phyloP scores from a whole-genome alignment of 805 yeast genomes.

The Kluyveromyces lactis region DNA sequence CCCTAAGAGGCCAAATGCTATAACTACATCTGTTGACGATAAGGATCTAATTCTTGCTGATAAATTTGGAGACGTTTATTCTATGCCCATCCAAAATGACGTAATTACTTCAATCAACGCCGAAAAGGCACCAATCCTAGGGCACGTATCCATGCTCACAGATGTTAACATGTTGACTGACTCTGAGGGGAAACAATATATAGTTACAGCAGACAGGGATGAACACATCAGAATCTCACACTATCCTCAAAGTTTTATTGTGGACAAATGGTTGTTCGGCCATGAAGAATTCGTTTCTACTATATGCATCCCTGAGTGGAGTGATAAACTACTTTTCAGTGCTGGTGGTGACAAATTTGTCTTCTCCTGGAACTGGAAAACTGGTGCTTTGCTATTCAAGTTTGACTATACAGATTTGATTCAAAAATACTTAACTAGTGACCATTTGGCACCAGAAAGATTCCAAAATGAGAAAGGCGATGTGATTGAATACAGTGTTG shows the following conservation, averaged over 20 bases:
- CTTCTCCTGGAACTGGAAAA: slow-evolving; percentile 72
- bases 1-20: slow-evolving; percentile 89
- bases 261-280: slow-evolving; percentile 80
- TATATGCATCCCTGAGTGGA: slow-evolving; percentile 47
- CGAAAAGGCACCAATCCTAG: slow-evolving; percentile 64
- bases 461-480: slow-evolving; percentile 45
- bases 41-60: slow-evolving; percentile 65
- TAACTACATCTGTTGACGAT: slow-evolving; percentile 49
- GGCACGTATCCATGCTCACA: slow-evolving; percentile 97
- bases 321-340: slow-evolving; percentile 48
- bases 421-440: slow-evolving; percentile 40
- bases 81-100: slow-evolving; percentile 37
- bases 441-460: slow-evolving; percentile 56
- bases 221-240: slow-evolving; percentile 85
- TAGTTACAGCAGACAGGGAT: slow-evolving; percentile 86
- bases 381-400: slow-evolving; percentile 39
- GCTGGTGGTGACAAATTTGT: slow-evolving; percentile 88
- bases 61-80: slow-evolving; percentile 92
- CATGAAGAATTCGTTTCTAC: slow-evolving; percentile 76
- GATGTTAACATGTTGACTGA: slow-evolving; percentile 37
- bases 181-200: slow-evolving; percentile 33
- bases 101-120: slow-evolving; percentile 26
- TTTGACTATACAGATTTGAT: slow-evolving; percentile 40
- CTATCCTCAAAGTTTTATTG: slow-evolving; percentile 69
- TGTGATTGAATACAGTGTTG: slow-evolving; percentile 44